Evolutionary conservation across 352 stramenopile species (phyloP).

Genomic region (Phytopythium cucurbitacearum): DNA sequence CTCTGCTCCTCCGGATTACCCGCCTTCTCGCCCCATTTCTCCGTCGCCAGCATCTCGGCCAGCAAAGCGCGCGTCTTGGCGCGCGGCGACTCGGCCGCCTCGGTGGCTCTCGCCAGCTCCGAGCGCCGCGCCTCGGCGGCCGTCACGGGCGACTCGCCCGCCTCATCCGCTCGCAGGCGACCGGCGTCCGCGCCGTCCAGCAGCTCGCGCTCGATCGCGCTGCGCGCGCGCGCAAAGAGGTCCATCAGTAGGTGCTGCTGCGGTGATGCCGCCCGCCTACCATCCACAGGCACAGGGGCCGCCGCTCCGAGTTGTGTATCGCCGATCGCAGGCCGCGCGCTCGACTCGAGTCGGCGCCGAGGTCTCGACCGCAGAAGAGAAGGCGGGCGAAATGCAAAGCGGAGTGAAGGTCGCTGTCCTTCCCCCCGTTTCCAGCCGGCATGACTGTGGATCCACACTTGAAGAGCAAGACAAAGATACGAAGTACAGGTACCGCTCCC

Average conservation of each 20-base stretch:
- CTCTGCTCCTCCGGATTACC: constrained; percentile 42
- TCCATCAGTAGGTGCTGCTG: constrained; percentile 13
- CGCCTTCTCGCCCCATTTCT: constrained; percentile 51
- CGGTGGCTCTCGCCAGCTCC: neutral
- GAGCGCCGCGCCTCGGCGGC: constrained; percentile 7
- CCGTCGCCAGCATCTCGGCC: constrained; percentile 44
- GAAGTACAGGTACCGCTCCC: no score
- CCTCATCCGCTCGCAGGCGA: constrained; percentile 2
- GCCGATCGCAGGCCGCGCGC: no score
- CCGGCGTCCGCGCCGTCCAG: constrained; percentile 3
- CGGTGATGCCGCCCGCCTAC: constrained; percentile 3
- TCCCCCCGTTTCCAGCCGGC: no score
- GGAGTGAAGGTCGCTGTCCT: neutral
- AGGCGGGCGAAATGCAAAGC: neutral
- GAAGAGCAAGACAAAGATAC: no score
- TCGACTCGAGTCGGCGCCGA: no score
- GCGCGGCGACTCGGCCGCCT: constrained; percentile 1
- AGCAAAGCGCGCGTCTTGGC: constrained; percentile 40
- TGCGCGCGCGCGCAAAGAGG: constrained; percentile 28
- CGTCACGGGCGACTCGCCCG: constrained; percentile 1
- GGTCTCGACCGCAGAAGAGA: no score
- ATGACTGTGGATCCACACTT: no score
- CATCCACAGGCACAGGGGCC: neutral
- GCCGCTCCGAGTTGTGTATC: no score
- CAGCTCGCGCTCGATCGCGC: constrained; percentile 20